phyloP scores from a whole-genome alignment of 352 stramenopile species.

The Phytophthora sp. region DNA sequence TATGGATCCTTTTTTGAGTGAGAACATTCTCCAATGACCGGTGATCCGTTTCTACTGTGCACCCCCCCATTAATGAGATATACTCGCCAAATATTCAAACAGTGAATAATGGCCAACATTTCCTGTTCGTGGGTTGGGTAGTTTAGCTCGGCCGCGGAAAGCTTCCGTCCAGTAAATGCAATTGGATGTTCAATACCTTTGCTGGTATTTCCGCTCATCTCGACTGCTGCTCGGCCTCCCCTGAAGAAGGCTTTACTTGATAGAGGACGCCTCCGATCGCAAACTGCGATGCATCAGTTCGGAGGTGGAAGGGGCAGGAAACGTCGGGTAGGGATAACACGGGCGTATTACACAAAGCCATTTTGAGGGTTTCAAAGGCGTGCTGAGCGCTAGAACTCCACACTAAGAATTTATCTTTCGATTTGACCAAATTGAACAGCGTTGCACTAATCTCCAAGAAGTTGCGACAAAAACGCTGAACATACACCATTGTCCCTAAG shows the following conservation, averaged over 20 bases:
- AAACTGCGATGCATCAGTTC: constrained; percentile 4
- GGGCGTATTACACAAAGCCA: neutral
- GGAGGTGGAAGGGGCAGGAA: neutral
- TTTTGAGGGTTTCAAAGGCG: constrained; percentile 1
- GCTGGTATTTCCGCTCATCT: neutral
- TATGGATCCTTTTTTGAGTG: constrained; percentile 4
- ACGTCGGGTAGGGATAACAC: neutral
- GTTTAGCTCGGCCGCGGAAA: constrained; percentile 10
- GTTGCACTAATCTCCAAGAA: constrained; percentile 3
- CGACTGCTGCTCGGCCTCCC: neutral
- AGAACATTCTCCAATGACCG: constrained; percentile 8
- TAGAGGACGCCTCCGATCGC: constrained; percentile 4
- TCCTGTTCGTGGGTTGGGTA: constrained; percentile 25
- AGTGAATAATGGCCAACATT: constrained; percentile 14
- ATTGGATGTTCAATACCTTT: constrained; percentile 5
- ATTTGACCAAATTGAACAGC: constrained; percentile 6
- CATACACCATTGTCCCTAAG: neutral
- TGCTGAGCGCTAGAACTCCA: neutral
- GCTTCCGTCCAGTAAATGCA: constrained; percentile 2
- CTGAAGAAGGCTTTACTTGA: neutral
- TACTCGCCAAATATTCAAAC: constrained; percentile 8
- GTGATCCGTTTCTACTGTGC: constrained; percentile 6
- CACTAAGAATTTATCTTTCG: neutral
- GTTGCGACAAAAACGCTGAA: neutral
- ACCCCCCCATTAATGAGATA: constrained; percentile 11